Base-by-base conservation (phyloP, 2,329 filamentous ascomycete species). In the Saccharata proteae region DNA sequence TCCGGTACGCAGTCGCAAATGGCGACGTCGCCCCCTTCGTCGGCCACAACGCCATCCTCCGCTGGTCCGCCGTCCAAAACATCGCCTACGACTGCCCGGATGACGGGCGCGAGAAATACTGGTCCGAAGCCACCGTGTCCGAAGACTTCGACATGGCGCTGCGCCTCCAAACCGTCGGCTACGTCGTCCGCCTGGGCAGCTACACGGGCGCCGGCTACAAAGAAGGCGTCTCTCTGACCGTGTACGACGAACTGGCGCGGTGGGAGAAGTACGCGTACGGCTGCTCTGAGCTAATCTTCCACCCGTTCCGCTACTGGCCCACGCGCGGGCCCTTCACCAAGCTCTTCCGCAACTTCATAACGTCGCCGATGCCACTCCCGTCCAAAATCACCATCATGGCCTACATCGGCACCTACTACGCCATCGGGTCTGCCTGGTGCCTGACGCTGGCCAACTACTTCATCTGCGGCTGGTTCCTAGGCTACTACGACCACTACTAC, bases 231-330 rank as follows among this genome's bases (percentile, higher is more conserved):
- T 86, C 81, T 2, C 62, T 88, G 35, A 88, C 81, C 1, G 80
- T 88, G 7, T 85, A 88, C 49, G 81, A 88, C 54, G 82, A 88
- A 54, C 65, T 88, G 37, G 77, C 80, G 2, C 77, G 81, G 35
- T 88, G 82, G 81, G 81, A 88, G 49, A 88, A 88, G 57, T 85
- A 85, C 50, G 82, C 81, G 3, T 86, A 84, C 45, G 80, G 81
- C 21, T 86, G 82, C 57, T 82, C 80, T 52, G 81, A 86, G 59
- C 64, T 88, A 35, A 65, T 88, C 35, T 88, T 90, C 62, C 70
- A 88, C 48, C 82, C 81, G 3, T 62, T 88, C 38, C 69, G 71
- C 38, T 74, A 73, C 43, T 88, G 82, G 82, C 53, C 74, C 26
- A 74, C 67, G 49, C 71, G 67, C 11, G 82, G 82, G 0, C 82